Evolutionary conservation across 2,329 filamentous ascomycete genomes (phyloP).

Genomic region (Paecilomyces sp.): DNA sequence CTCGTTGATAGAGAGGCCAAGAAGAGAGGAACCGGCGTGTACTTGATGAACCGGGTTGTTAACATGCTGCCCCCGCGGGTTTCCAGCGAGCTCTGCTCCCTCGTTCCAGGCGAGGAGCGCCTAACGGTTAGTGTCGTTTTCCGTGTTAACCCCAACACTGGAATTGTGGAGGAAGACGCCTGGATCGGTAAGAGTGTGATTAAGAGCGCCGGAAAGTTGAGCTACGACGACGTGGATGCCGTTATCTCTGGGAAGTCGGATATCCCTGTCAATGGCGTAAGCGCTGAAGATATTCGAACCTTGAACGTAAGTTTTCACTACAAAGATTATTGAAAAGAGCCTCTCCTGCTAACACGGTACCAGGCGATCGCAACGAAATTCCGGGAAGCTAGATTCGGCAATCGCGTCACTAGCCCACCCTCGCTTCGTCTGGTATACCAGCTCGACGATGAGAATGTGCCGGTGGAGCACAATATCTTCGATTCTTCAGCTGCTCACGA

Average conservation of each 20-base stretch:
- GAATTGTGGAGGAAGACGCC: slow-evolving; percentile 76
- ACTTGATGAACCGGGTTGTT: slow-evolving; percentile 83
- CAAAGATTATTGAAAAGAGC: not conserved
- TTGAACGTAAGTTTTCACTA: not conserved
- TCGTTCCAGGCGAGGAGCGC: slow-evolving; percentile 79
- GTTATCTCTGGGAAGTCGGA: slow-evolving; percentile 61
- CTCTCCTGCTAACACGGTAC: slow-evolving; percentile 12
- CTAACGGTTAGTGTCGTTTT: slow-evolving; percentile 91
- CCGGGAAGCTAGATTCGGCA: slow-evolving; percentile 76
- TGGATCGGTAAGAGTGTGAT: slow-evolving; percentile 94
- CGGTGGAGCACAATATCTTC: slow-evolving; percentile 93
- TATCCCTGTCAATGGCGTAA: slow-evolving; percentile 58
- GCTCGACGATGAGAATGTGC: slow-evolving; percentile 95
- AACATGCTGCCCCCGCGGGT: slow-evolving; percentile 82
- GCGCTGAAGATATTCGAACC: slow-evolving; percentile 60
- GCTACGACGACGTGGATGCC: slow-evolving; percentile 77
- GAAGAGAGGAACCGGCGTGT: slow-evolving; percentile 94
- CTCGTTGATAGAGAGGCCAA: slow-evolving; percentile 94
- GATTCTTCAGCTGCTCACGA: slow-evolving; percentile 84
- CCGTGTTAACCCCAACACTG: slow-evolving; percentile 75
- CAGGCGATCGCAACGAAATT: slow-evolving; percentile 80
- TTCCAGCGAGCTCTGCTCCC: slow-evolving; percentile 78
- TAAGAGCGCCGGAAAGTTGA: slow-evolving; percentile 81
- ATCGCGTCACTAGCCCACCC: slow-evolving; percentile 70
- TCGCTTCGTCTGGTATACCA: slow-evolving; percentile 86